Percentiles rank a stretch among this genome's conserved stretches.
Evolutionary conservation across 331 rosid species (phyloP).

Genomic region (Stylosanthes scabra): DNA sequence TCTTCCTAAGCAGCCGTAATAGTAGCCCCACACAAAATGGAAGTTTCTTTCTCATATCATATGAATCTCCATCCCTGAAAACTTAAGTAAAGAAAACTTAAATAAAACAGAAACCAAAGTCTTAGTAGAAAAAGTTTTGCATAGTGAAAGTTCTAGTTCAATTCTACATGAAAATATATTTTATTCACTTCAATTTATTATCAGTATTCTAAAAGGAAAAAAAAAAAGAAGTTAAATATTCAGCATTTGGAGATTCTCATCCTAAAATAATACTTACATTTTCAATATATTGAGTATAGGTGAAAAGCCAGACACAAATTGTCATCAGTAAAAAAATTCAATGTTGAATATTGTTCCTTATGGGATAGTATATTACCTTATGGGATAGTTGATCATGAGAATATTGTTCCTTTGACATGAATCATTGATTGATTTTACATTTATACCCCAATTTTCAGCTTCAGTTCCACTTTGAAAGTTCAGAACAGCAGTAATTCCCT

Average conservation of each 20-base stretch:
- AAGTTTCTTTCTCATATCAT: slow-evolving; percentile 90
- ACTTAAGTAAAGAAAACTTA: slow-evolving; percentile 28
- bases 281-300: slow-evolving; percentile 10
- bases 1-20: slow-evolving; percentile 84
- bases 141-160: slow-evolving; percentile 16
- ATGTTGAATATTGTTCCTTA: slow-evolving; percentile 78
- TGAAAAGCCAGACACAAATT: background rate
- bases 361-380: slow-evolving; percentile 82
- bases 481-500: slow-evolving; percentile 94
- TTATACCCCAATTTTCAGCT: slow-evolving; percentile 95
- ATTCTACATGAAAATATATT: slow-evolving; percentile 26
- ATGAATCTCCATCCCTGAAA: slow-evolving; percentile 94
- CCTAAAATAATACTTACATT: slow-evolving; percentile 1
- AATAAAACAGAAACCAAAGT: slow-evolving; percentile 33
- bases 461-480: slow-evolving; percentile 88
- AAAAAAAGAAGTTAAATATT: background rate
- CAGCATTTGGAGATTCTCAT: slow-evolving; percentile 23
- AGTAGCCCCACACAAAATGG: slow-evolving; percentile 91
- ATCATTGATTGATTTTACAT: slow-evolving; percentile 70
- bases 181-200: slow-evolving; percentile 23
- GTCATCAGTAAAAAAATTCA: slow-evolving; percentile 12
- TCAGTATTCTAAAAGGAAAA: background rate
- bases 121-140: slow-evolving; percentile 14
- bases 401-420: slow-evolving; percentile 75
- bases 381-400: slow-evolving; percentile 89